Conservation (phyloP, 352 stramenopile genomes). For the Pythium myriotylum region DNA sequence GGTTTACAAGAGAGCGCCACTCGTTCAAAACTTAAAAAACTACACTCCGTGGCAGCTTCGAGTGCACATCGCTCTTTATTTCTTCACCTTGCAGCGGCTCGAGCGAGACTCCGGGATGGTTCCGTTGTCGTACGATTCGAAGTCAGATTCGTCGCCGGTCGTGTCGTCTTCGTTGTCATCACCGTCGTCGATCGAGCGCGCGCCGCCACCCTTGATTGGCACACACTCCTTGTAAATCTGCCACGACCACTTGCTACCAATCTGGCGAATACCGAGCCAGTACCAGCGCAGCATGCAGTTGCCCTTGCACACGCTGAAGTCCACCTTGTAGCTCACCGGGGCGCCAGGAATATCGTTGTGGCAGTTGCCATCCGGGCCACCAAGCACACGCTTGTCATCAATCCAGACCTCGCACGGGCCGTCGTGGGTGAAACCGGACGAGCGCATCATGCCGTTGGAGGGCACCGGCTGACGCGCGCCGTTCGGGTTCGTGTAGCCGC, state of each 20-base stretch:
- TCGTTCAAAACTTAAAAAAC: too few relatives aligned
- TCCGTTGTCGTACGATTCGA: neutral
- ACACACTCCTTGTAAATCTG: constrained; percentile 64
- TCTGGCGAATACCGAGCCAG: constrained; percentile 31
- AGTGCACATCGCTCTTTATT: too few relatives aligned
- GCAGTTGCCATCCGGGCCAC: constrained; percentile 29
- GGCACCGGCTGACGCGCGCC: constrained; percentile 17
- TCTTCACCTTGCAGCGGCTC: constrained; percentile 1
- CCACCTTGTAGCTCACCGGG: constrained; percentile 28
- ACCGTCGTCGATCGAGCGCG: neutral
- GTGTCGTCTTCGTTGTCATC: neutral
- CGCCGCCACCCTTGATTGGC: constrained; percentile 2
- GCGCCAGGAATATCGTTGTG: constrained; percentile 28
- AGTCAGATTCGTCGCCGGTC: neutral
- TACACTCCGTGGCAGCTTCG: too few relatives aligned
- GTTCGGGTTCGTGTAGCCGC: constrained; percentile 30
- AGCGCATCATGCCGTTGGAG: constrained; percentile 15
- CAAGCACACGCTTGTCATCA: constrained; percentile 12
- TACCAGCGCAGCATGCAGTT: constrained; percentile 31
- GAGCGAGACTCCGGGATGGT: too few relatives aligned
- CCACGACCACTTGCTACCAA: constrained; percentile 48
- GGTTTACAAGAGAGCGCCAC: too few relatives aligned
- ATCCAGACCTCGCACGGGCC: constrained; percentile 30
- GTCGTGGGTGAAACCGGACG: constrained; percentile 38
- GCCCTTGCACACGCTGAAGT: constrained; percentile 26